Evolutionary conservation across 257 asterid genomes (phyloP).

Genomic region (Nicotiana attenuata): DNA sequence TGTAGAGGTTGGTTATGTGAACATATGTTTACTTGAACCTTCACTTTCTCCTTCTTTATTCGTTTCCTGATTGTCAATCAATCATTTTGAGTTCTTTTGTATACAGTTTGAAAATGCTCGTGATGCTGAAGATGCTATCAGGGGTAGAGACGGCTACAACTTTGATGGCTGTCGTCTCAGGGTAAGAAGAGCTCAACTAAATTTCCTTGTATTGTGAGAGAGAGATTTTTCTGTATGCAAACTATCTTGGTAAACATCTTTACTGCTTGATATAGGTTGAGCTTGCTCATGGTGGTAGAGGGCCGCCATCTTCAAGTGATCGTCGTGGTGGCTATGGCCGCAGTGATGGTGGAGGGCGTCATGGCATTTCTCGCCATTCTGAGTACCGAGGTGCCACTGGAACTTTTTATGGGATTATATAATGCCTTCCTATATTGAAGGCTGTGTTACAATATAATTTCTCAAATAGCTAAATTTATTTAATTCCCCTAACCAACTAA

Average conservation of each 20-base stretch:
- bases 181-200: constrained; percentile 36
- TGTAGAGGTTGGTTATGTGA: constrained; percentile 61
- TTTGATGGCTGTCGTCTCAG: constrained; percentile 94
- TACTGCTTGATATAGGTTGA: constrained; percentile 46
- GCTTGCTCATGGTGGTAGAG: constrained; percentile 98
- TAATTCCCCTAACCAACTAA: too few species aligned
- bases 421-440: background rate
- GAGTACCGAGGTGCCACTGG: constrained; percentile 72
- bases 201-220: background rate
- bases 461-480: background rate
- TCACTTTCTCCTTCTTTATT: too few species aligned
- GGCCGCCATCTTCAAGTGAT: constrained; percentile 84
- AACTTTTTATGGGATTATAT: background rate
- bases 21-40: too few species aligned
- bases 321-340: constrained; percentile 80
- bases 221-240: too few species aligned
- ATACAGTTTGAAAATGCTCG: constrained; percentile 73
- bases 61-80: background rate
- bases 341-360: constrained; percentile 47
- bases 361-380: constrained; percentile 90
- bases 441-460: background rate
- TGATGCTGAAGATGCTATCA: constrained; percentile 96
- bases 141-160: constrained; percentile 95
- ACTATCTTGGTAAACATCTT: too few species aligned
- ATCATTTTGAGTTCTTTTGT: background rate